phyloP scores from a whole-genome alignment of 2,329 filamentous ascomycete species.

The Phyllosticta citrichinensis region DNA sequence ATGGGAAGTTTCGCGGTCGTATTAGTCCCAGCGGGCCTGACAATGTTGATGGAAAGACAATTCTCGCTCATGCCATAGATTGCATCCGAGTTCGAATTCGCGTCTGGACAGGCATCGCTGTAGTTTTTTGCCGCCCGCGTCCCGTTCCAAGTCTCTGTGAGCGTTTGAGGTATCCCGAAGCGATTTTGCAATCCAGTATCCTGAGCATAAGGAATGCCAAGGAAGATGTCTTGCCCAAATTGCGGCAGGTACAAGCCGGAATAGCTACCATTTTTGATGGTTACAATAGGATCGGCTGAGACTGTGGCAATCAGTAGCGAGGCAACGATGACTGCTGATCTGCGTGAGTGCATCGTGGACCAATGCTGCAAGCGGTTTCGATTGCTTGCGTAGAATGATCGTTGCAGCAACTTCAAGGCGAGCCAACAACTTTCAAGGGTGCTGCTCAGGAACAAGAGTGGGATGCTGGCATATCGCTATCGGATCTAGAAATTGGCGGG shows the following conservation, averaged over 20 bases:
- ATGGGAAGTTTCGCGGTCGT: background rate
- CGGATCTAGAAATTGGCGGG: background rate
- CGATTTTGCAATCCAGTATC: slow-evolving; percentile 1
- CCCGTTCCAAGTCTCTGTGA: slow-evolving; percentile 5
- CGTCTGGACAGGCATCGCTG: slow-evolving; percentile 3
- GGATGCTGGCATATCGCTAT: background rate
- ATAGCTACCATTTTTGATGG: slow-evolving; percentile 26
- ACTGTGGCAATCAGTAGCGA: background rate
- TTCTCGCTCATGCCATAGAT: slow-evolving; percentile 9
- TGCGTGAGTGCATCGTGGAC: background rate
- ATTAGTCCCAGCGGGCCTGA: slow-evolving; percentile 8
- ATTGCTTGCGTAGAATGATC: background rate
- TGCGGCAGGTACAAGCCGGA: slow-evolving; percentile 22
- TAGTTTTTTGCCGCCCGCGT: slow-evolving; percentile 1
- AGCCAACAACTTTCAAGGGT: background rate
- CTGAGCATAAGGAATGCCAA: slow-evolving; percentile 23
- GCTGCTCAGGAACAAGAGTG: background rate
- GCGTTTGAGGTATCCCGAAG: slow-evolving; percentile 7
- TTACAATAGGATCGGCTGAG: slow-evolving; percentile 12
- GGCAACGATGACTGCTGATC: background rate
- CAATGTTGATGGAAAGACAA: slow-evolving; percentile 8
- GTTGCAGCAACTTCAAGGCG: background rate
- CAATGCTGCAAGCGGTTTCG: background rate
- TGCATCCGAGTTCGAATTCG: background rate
- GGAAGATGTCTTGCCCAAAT: slow-evolving; percentile 23